Conservation (phyloP, 257 asterid genomes). For the Ocimum tenuiflorum region DNA sequence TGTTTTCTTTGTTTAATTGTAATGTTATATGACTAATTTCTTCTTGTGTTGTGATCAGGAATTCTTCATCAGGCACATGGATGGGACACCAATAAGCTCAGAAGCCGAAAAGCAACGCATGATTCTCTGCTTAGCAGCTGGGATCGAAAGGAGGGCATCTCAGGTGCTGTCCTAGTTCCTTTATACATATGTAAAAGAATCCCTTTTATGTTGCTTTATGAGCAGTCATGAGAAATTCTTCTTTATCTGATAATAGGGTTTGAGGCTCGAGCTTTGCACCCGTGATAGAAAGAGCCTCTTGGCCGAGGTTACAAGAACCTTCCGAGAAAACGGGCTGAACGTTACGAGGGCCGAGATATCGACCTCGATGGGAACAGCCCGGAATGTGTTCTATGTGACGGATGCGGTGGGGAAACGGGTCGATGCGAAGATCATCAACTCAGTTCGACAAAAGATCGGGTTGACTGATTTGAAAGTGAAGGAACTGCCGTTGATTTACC, state of each 20-base stretch:
- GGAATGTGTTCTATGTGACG: constrained; percentile 67
- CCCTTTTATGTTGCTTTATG: not conserved
- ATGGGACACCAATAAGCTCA: constrained; percentile 74
- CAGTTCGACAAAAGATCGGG: constrained; percentile 63
- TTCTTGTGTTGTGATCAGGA: constrained; percentile 45
- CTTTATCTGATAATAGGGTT: constrained; percentile 50
- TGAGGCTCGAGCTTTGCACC: constrained; percentile 71
- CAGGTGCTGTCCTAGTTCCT: constrained; percentile 34
- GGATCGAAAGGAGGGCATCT: constrained; percentile 71
- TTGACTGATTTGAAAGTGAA: constrained; percentile 57
- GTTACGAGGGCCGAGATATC: constrained; percentile 86
- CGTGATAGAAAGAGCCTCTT: constrained; percentile 60
- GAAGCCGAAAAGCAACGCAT: constrained; percentile 86
- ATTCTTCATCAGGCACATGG: constrained; percentile 72
- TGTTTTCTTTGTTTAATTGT: too few relatives aligned
- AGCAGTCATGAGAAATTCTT: not conserved
- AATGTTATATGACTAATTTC: not conserved
- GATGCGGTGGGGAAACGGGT: constrained; percentile 61
- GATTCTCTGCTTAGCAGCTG: constrained; percentile 68
- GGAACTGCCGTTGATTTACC: constrained; percentile 56
- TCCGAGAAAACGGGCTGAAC: constrained; percentile 81
- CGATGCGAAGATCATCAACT: constrained; percentile 53
- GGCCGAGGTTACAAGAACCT: constrained; percentile 82
- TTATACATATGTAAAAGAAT: constrained; percentile 5
- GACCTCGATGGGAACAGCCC: constrained; percentile 41